A percentile compares a stretch with the other conserved stretches of the same genome.
These are phyloP conservation scores for Lignosus rhinocerotis DNA, from an alignment of 1,284 basidiomycete species.

Conservation along the genomic window DNA sequence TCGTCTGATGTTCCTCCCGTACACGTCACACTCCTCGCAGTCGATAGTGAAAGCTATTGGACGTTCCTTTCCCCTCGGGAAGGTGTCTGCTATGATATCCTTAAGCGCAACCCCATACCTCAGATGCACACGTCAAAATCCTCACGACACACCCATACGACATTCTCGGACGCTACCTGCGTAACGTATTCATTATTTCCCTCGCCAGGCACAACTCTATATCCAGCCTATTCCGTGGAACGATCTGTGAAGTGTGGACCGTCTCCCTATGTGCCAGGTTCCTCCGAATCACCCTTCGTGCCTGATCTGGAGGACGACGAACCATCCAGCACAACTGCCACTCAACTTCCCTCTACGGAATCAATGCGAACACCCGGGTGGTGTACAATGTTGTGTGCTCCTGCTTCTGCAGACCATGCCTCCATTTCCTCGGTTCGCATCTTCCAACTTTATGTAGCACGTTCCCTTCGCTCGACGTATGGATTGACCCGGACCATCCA, in stretches of 20 bases:
- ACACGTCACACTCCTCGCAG: constrained; percentile 57
- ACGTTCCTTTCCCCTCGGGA: constrained; percentile 33
- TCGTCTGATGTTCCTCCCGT: constrained; percentile 42
- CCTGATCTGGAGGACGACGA: constrained; percentile 36
- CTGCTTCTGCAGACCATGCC: constrained; percentile 41
- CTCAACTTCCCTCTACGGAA: constrained; percentile 38
- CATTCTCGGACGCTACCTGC: constrained; percentile 39
- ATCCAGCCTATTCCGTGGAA: constrained; percentile 30
- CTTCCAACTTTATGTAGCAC: constrained; percentile 54
- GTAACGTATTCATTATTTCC: constrained; percentile 54
- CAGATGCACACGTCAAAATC: constrained; percentile 16
- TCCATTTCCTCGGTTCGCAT: constrained; percentile 56
- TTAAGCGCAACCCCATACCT: constrained; percentile 14
- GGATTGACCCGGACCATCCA: background rate
- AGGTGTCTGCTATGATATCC: constrained; percentile 11
- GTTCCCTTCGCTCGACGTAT: constrained; percentile 40
- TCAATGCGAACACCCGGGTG: constrained; percentile 45
- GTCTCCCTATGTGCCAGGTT: constrained; percentile 19
- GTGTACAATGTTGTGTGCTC: constrained; percentile 55
- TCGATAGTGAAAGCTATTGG: constrained; percentile 58
- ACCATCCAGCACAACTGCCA: constrained; percentile 23
- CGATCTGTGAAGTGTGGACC: constrained; percentile 13
- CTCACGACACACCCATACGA: constrained; percentile 20
- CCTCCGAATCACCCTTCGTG: constrained; percentile 25
- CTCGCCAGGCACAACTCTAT: constrained; percentile 38